Conservation (phyloP, 1,284 basidiomycete species). For the Caloboletus firmus region DNA sequence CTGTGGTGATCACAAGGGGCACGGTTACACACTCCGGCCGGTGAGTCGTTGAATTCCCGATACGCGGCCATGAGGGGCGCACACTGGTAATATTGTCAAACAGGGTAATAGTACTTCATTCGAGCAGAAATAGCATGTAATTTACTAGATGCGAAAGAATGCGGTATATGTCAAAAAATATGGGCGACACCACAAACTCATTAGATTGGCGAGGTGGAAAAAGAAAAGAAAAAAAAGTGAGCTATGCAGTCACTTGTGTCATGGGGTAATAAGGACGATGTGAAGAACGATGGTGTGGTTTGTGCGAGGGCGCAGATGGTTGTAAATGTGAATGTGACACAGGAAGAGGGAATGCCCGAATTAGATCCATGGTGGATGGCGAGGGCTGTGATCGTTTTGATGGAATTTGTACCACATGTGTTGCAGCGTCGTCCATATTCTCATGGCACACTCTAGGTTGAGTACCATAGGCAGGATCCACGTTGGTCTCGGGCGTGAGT, state of each 20-base stretch:
- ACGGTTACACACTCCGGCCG: too few relatives aligned
- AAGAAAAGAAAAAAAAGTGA: neutral
- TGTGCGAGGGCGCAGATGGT: constrained; percentile 23
- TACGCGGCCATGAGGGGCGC: too few relatives aligned
- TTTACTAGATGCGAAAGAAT: constrained; percentile 10
- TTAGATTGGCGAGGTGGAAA: neutral
- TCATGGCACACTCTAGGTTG: constrained; percentile 24
- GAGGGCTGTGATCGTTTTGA: constrained; percentile 20
- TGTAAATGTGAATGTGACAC: constrained; percentile 22
- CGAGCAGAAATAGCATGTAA: neutral
- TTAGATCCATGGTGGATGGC: constrained; percentile 34
- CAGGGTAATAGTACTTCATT: constrained; percentile 6
- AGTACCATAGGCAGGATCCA: constrained; percentile 8
- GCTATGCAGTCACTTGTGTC: constrained; percentile 29
- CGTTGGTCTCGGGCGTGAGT: constrained; percentile 28
- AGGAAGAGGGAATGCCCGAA: constrained; percentile 34
- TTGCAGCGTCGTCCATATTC: constrained; percentile 4
- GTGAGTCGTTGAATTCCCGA: too few relatives aligned
- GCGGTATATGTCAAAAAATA: constrained; percentile 38
- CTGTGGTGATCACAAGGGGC: too few relatives aligned
- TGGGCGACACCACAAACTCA: constrained; percentile 32
- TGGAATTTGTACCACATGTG: constrained; percentile 6
- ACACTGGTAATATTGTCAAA: neutral
- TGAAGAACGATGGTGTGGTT: constrained; percentile 30
- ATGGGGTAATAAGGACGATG: constrained; percentile 24